Percentiles rank a stretch among this genome's conserved stretches.
phyloP scores from a whole-genome alignment of 805 yeast genomes.

The Kodamaea leandrae region DNA sequence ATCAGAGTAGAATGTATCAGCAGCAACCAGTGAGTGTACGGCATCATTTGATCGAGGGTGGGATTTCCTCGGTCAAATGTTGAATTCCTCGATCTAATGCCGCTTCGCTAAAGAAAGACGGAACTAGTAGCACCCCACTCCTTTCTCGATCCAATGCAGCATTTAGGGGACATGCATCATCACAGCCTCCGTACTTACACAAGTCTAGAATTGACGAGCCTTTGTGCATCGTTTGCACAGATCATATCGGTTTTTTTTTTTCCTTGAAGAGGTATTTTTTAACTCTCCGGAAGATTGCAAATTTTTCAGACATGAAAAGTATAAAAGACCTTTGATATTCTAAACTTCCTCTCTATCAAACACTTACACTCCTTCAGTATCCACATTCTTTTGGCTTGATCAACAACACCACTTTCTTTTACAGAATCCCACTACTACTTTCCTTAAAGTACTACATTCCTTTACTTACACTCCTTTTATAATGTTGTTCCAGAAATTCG shows the following conservation, averaged over 20 bases:
- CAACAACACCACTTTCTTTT: constrained; percentile 7
- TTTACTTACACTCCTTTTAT: constrained; percentile 6
- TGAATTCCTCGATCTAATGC: too few relatives aligned
- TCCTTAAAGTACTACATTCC: constrained; percentile 5
- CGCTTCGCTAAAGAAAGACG: too few relatives aligned
- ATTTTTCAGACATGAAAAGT: constrained; percentile 1
- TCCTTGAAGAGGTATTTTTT: background rate
- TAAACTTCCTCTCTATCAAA: constrained; percentile 1
- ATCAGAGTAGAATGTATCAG: too few relatives aligned
- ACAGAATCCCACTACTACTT: background rate
- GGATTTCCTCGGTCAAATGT: too few relatives aligned
- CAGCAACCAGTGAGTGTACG: too few relatives aligned
- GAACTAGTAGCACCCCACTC: too few relatives aligned
- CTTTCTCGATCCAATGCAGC: background rate
- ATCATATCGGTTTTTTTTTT: background rate
- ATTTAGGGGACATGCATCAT: background rate
- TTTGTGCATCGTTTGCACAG: background rate
- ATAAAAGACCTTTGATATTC: background rate
- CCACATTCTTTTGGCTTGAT: background rate
- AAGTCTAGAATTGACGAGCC: background rate
- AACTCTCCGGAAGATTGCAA: background rate
- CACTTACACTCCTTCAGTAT: constrained; percentile 4
- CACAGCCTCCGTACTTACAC: background rate
- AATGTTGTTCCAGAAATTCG: constrained; percentile 12
- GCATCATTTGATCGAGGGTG: too few relatives aligned